Percentiles rank a stretch among this genome's conserved stretches.
phyloP scores from a whole-genome alignment of 768 basidiomycete genomes.

The Tricholoma matsutake region DNA sequence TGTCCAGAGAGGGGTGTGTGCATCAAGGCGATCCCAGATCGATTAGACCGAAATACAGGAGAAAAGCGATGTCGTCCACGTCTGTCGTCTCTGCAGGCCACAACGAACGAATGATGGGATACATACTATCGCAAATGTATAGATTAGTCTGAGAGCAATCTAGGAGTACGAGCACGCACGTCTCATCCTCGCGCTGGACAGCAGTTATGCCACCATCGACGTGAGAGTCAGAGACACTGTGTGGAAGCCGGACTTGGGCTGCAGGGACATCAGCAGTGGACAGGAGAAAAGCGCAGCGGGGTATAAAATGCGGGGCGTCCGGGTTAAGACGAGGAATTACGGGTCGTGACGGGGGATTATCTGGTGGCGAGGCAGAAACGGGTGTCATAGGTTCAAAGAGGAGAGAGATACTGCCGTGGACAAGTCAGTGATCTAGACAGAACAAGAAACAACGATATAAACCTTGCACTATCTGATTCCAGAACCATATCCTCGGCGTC shows the following conservation, averaged over 20 bases:
- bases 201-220: not conserved
- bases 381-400: not conserved
- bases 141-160: not conserved
- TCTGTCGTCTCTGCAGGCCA: not conserved
- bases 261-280: not conserved
- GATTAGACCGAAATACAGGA: not conserved
- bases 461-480: not conserved
- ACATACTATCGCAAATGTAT: not conserved
- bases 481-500: not conserved
- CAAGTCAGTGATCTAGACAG: not conserved
- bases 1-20: not conserved
- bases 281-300: not conserved
- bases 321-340: not conserved
- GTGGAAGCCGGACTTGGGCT: not conserved
- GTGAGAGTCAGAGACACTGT: not conserved
- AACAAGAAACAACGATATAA: not conserved
- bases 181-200: not conserved
- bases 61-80: constrained; percentile 1
- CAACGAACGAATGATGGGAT: not conserved
- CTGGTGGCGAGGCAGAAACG: not conserved
- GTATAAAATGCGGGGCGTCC: not conserved
- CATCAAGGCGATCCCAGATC: not conserved
- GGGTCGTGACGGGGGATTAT: not conserved
- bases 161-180: not conserved
- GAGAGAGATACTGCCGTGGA: not conserved